Evolutionary conservation across 2,329 filamentous ascomycete species (phyloP), one percentile per base, ranked within the genome.

Genomic region (Fusarium nematophilum): DNA sequence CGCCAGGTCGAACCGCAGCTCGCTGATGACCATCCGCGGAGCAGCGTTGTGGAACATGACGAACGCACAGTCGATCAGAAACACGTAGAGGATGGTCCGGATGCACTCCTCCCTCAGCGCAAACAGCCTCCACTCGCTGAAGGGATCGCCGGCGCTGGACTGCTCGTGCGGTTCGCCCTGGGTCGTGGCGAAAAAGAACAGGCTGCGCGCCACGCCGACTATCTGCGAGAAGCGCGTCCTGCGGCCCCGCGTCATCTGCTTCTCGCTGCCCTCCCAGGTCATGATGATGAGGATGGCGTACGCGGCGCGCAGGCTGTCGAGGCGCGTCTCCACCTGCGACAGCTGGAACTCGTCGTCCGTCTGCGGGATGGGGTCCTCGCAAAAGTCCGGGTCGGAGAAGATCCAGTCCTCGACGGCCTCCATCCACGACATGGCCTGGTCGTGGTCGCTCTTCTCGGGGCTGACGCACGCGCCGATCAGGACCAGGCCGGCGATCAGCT

Each of bases 1-100:
- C 0, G 54, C 15, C 2, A 64, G 10, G n/a, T 54, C 29, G 9
- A 62, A 62, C 5, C 27, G 29, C 9, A 64, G 6, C 15, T 64
- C 60, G 1, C 4, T 26, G 3, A 49, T 26, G 0, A 53, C 31
- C 60, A 64, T 62, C 0, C 47, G 47, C 1, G 58, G 58, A 9
- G 39, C 30, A 3, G 56, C 23, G 4, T 59, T 59, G n/a, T 63
- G 33, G 9, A 63, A 62, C 15, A 63, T 62, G 9, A 62, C 43
- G 4, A 56, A 63, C 0, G 54, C 60, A 9, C 50, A 59, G 15
- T 64, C 58, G 4, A 64, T 43, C 13, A 64, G n/a, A 10, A 59
- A 64, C 3, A 47, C 45, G 3, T 53, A 64, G 2, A 50, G 6
- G 0, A 56, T 33, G 4, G 60, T 56, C 2, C 58, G 54, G 10